Evolutionary conservation across 805 yeast species (phyloP).

Genomic region (Metschnikowia baotianmanensis): DNA sequence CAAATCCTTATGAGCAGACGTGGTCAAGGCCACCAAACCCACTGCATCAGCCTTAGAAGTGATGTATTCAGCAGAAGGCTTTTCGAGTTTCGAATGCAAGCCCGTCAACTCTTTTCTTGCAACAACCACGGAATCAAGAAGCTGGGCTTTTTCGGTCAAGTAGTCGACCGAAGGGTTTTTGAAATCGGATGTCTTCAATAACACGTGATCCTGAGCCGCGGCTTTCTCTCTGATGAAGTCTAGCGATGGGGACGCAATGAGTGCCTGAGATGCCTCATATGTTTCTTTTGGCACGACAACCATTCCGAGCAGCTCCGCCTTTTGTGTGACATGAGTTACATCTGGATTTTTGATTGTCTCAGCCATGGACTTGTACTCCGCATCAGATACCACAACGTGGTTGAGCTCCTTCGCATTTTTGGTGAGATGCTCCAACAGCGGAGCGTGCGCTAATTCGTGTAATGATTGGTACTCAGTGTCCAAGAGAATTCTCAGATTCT

Average conservation of each 20-base stretch:
- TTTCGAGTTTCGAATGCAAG: neutral
- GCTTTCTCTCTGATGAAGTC: slow-evolving; percentile 8
- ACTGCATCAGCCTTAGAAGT: slow-evolving; percentile 11
- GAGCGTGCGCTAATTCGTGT: slow-evolving; percentile 16
- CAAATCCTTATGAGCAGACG: slow-evolving; percentile 11
- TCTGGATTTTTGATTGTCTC: slow-evolving; percentile 7
- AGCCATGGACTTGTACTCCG: neutral
- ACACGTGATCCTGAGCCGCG: neutral
- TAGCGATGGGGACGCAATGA: slow-evolving; percentile 1
- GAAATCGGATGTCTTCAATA: slow-evolving; percentile 2
- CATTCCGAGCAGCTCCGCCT: slow-evolving; percentile 5
- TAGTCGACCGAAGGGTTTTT: slow-evolving; percentile 10
- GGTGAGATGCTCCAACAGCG: slow-evolving; percentile 17
- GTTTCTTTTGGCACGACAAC: slow-evolving; percentile 5
- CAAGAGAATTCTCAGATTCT: slow-evolving; percentile 5
- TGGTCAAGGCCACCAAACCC: slow-evolving; percentile 16
- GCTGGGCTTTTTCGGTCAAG: slow-evolving; percentile 6
- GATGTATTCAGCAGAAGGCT: slow-evolving; percentile 7
- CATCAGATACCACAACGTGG: slow-evolving; percentile 1
- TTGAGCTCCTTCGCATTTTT: slow-evolving; percentile 11
- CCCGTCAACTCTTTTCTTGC: slow-evolving; percentile 1
- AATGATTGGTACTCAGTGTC: slow-evolving; percentile 7
- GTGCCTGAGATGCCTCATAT: slow-evolving; percentile 1
- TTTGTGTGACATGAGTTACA: slow-evolving; percentile 5
- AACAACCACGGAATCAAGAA: slow-evolving; percentile 5